Evolutionary conservation across 139 green algal genomes (phyloP).

Genomic region (Tetraselmis striata): DNA sequence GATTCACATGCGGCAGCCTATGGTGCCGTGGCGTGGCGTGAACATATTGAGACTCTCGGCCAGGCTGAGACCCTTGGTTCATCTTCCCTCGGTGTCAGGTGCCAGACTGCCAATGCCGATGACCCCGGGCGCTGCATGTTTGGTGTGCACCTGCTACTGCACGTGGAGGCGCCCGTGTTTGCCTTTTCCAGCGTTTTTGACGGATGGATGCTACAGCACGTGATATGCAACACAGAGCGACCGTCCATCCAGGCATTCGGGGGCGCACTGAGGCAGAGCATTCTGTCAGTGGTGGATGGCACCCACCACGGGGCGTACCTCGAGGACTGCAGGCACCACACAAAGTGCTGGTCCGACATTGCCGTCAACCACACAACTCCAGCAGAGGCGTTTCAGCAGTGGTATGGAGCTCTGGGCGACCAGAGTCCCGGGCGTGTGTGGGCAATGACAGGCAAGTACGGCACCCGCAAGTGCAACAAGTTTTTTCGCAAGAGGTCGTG

Average conservation of each 20-base stretch:
- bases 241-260: neutral
- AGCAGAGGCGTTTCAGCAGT: neutral
- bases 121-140: neutral
- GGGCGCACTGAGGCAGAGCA: neutral
- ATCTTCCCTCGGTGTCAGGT: no score
- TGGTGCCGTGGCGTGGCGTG: no score
- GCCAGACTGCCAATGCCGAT: neutral
- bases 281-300: neutral
- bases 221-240: neutral
- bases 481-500: neutral
- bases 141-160: neutral
- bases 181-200: neutral
- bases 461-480: neutral
- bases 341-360: neutral
- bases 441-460: neutral
- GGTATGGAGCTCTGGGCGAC: neutral
- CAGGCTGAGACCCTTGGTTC: no score
- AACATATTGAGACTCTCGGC: no score
- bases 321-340: neutral
- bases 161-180: neutral
- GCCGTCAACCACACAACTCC: neutral
- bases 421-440: neutral
- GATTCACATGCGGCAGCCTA: no score
- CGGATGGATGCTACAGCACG: neutral
- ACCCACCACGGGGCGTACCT: neutral